A percentile compares a stretch with the other conserved stretches of the same genome.
Conservation (phyloP, 2,329 filamentous ascomycete genomes). For the Cladophialophora bantiana region DNA sequence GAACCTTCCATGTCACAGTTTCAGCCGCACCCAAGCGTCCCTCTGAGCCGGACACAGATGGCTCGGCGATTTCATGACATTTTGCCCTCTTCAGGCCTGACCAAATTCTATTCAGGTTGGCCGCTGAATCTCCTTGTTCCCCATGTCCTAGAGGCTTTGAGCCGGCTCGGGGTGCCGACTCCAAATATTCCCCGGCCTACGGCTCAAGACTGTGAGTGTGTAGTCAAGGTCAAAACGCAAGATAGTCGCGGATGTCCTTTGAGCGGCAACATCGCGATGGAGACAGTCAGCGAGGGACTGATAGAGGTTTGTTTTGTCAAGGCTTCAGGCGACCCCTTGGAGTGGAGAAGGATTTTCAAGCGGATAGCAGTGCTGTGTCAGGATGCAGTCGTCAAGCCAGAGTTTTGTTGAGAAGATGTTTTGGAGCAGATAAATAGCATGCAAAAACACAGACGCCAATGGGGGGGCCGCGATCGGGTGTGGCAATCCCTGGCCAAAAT, state of each 20-base stretch:
- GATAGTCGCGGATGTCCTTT: constrained; percentile 58
- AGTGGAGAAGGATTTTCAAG: constrained; percentile 98
- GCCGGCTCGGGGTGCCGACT: constrained; percentile 82
- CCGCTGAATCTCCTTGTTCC: constrained; percentile 77
- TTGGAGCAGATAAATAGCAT: background rate
- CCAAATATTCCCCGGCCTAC: constrained; percentile 55
- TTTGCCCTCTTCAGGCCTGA: constrained; percentile 83
- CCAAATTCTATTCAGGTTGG: constrained; percentile 88
- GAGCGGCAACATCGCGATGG: constrained; percentile 54
- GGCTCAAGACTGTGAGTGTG: constrained; percentile 62
- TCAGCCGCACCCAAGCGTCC: constrained; percentile 76
- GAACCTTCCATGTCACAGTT: constrained; percentile 89
- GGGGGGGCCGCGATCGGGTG: background rate
- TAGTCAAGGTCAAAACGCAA: constrained; percentile 75
- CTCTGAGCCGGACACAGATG: constrained; percentile 84
- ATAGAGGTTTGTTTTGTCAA: constrained; percentile 82
- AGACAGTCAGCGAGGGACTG: constrained; percentile 64
- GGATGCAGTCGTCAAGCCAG: constrained; percentile 76
- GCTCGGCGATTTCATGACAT: constrained; percentile 90
- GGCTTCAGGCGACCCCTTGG: constrained; percentile 90
- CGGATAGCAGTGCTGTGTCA: constrained; percentile 87
- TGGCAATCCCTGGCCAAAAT: background rate
- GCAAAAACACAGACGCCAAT: constrained; percentile 15
- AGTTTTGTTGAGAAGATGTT: constrained; percentile 45
- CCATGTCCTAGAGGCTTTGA: constrained; percentile 79